Conservation (phyloP, 2,329 filamentous ascomycete genomes). For the Ascochyta lentis region DNA sequence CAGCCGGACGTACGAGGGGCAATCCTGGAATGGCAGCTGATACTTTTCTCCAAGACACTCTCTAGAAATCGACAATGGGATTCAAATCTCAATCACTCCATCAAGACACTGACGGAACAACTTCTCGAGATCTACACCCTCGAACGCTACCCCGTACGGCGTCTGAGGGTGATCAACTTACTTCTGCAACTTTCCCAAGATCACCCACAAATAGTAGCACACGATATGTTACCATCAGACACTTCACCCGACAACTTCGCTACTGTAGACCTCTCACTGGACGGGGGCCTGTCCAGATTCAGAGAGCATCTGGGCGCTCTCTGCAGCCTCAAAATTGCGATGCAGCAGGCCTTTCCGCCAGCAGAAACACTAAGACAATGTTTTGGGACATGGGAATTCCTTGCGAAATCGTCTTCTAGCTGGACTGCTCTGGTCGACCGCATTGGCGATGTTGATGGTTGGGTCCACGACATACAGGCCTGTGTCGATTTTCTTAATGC, state of each 20-base stretch:
- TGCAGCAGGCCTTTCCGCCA: conserved; percentile 44
- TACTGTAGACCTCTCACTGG: conserved; percentile 26
- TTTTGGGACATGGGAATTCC: conserved; percentile 48
- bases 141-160: conserved; percentile 41
- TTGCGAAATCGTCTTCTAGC: conserved; percentile 41
- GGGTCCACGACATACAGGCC: conserved; percentile 60
- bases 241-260: not conserved
- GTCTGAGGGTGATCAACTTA: conserved; percentile 32
- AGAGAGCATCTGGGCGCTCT: conserved; percentile 46
- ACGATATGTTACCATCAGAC: conserved; percentile 13
- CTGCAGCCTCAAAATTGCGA: conserved; percentile 51
- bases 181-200: conserved; percentile 57
- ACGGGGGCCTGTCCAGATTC: conserved; percentile 44
- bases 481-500: conserved; percentile 65
- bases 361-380: conserved; percentile 37
- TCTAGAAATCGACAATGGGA: conserved; percentile 42
- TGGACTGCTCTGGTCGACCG: conserved; percentile 51
- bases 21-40: conserved; percentile 54
- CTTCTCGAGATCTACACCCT: conserved; percentile 40
- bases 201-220: conserved; percentile 64
- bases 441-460: conserved; percentile 59
- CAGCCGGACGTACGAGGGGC: conserved; percentile 40
- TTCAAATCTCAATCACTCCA: conserved; percentile 32
- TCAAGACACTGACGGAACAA: conserved; percentile 27
- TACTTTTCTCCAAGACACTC: conserved; percentile 36